Percentiles rank a stretch among this genome's conserved stretches.
Conservation (phyloP, 2,329 filamentous ascomycete species). For the Fusarium buharicum region DNA sequence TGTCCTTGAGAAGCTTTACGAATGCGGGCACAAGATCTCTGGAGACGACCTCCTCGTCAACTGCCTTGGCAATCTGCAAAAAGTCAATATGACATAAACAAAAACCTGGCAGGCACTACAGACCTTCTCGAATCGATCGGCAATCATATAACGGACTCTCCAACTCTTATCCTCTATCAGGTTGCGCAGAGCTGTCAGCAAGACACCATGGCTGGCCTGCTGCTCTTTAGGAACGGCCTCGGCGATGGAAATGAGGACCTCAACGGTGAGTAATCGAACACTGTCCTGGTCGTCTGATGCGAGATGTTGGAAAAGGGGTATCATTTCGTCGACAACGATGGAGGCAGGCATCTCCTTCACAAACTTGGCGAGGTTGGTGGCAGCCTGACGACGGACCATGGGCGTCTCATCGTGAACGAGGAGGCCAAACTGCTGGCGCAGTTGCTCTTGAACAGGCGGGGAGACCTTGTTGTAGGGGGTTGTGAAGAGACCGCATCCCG, state of each 20-base stretch:
- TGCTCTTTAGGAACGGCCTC: conserved; percentile 98
- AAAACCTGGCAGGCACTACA: conserved; percentile 48
- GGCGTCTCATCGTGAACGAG: conserved; percentile 98
- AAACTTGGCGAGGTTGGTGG: conserved; percentile 96
- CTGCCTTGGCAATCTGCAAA: conserved; percentile 90
- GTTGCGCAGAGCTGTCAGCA: conserved; percentile 88
- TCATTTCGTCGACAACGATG: conserved; percentile 98
- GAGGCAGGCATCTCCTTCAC: conserved; percentile 94
- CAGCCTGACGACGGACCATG: conserved; percentile 97
- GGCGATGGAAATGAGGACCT: conserved; percentile 94
- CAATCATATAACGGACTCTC: conserved; percentile 99
- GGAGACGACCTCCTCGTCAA: conserved; percentile 95
- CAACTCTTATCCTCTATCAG: conserved; percentile 99
- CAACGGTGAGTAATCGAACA: conserved; percentile 92
- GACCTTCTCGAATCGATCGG: conserved; percentile 95
- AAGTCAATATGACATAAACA: conserved; percentile 3
- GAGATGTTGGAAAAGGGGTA: conserved; percentile 97
- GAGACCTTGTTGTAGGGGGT: conserved; percentile 93
- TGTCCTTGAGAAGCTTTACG: conserved; percentile 97
- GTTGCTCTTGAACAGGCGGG: conserved; percentile 85
- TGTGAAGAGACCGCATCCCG: conserved; percentile 94
- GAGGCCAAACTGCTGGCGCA: conserved; percentile 90
- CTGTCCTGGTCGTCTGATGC: conserved; percentile 98
- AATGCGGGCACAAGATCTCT: conserved; percentile 96
- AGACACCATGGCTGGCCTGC: conserved; percentile 92